Percentiles rank a stretch among this genome's conserved stretches.
phyloP scores from a whole-genome alignment of 148 eudicot species.

The Diospyros lotus region DNA sequence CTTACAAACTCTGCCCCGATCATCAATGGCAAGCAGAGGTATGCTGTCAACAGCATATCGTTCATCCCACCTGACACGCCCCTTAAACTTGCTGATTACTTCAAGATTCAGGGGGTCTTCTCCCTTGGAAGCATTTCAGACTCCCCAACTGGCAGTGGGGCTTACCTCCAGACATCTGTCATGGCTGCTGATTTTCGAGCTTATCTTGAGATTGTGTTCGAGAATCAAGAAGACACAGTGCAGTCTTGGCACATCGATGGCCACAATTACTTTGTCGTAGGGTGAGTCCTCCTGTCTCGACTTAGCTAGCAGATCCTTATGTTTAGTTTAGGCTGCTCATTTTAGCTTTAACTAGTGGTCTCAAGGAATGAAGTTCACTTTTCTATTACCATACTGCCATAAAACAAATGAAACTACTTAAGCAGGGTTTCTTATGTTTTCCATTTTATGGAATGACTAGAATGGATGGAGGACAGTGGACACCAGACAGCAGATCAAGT shows the following conservation, averaged over 20 bases:
- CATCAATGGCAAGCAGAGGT: conserved; percentile 46
- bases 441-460: conserved; percentile 21
- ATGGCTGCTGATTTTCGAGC: conserved; percentile 55
- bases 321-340: not conserved
- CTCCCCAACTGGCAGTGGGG: conserved; percentile 39
- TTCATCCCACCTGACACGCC: conserved; percentile 54
- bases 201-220: conserved; percentile 49
- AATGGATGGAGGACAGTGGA: conserved; percentile 65
- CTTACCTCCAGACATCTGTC: conserved; percentile 47
- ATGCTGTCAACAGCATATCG: conserved; percentile 53
- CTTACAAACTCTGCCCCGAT: conserved; percentile 46
- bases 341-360: not conserved
- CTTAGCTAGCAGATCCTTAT: not conserved
- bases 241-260: conserved; percentile 64
- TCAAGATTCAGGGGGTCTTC: conserved; percentile 50
- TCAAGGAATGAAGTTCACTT: not conserved
- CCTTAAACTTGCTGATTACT: conserved; percentile 53
- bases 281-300: conserved; percentile 27
- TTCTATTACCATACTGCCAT: not conserved
- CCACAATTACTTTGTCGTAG: conserved; percentile 46
- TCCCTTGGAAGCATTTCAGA: conserved; percentile 52
- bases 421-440: not conserved
- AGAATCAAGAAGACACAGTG: conserved; percentile 40
- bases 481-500: conserved; percentile 36
- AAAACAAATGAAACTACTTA: not conserved